Percentiles rank a stretch among this genome's conserved stretches.
Conservation (phyloP, 495 filamentous ascomycete species). For the Penicillium cosmopolitanum region DNA sequence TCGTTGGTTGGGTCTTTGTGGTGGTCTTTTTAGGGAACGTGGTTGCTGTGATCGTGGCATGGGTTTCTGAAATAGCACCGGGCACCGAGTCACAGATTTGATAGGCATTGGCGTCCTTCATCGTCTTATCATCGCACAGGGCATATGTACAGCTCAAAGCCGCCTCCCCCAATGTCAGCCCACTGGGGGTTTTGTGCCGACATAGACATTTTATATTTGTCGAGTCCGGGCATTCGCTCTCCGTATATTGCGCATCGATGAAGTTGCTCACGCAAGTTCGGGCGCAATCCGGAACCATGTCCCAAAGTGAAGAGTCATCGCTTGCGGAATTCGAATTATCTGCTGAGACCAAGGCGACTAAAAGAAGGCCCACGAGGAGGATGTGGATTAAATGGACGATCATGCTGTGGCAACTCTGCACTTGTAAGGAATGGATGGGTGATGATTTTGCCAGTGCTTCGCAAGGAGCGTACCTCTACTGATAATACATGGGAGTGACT, state of each 20-base stretch:
- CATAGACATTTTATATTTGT: conserved; percentile 67
- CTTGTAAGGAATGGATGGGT: neutral
- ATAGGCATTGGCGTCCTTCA: conserved; percentile 46
- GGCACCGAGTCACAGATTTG: conserved; percentile 60
- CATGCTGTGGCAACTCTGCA: conserved; percentile 39
- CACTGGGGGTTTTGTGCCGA: conserved; percentile 56
- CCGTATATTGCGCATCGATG: conserved; percentile 57
- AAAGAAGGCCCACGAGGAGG: conserved; percentile 31
- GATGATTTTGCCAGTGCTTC: neutral
- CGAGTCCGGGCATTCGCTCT: conserved; percentile 48
- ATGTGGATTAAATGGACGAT: conserved; percentile 30
- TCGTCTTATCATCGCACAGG: conserved; percentile 35
- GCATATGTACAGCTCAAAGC: conserved; percentile 64
- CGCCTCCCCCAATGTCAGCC: conserved; percentile 72
- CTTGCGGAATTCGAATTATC: conserved; percentile 13
- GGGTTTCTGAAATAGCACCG: conserved; percentile 59
- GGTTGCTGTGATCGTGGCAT: conserved; percentile 63
- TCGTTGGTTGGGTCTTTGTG: conserved; percentile 22
- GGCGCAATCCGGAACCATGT: conserved; percentile 65
- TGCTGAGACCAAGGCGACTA: conserved; percentile 21
- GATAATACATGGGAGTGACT: conserved; percentile 28
- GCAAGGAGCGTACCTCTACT: conserved; percentile 23
- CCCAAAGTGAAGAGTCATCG: conserved; percentile 30
- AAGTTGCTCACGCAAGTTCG: conserved; percentile 64
- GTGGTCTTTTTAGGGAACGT: conserved; percentile 42